Percentiles rank a stretch among this genome's conserved stretches.
These are phyloP conservation scores for Lactarius vividus DNA, from an alignment of 768 basidiomycete species.

Conservation along the genomic window DNA sequence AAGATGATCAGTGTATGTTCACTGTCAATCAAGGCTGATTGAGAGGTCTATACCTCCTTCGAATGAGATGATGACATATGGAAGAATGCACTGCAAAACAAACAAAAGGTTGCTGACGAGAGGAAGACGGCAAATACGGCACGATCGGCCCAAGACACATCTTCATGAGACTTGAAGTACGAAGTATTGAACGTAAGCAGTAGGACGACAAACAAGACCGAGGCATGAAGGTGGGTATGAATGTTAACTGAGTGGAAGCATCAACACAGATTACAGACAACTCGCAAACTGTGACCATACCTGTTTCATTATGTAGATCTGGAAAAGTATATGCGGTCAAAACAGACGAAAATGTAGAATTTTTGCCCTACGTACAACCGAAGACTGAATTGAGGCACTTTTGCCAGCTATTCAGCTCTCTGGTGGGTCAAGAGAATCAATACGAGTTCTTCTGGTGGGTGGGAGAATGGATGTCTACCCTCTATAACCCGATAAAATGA, in stretches of 20 bases:
- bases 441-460: not conserved
- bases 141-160: conserved; percentile 59
- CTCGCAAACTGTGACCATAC: conserved; percentile 37
- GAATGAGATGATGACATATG: conserved; percentile 78
- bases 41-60: conserved; percentile 45
- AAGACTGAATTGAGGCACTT: conserved; percentile 64
- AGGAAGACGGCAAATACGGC: conserved; percentile 65
- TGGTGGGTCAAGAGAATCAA: conserved; percentile 31
- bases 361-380: conserved; percentile 50
- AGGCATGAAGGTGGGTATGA: conserved; percentile 75
- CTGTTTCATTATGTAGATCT: conserved; percentile 81
- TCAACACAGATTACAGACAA: conserved; percentile 24
- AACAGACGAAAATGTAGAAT: not conserved
- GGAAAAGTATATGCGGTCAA: conserved; percentile 21
- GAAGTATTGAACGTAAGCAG: conserved; percentile 51
- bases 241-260: conserved; percentile 64
- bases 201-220: conserved; percentile 56
- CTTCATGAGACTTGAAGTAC: conserved; percentile 50
- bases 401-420: conserved; percentile 58
- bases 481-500: conserved; percentile 67
- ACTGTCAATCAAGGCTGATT: not conserved
- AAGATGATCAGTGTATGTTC: not conserved
- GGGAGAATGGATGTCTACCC: conserved; percentile 40
- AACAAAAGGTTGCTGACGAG: conserved; percentile 66
- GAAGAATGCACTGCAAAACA: conserved; percentile 66